Percentiles rank a stretch among this genome's conserved stretches.
Conservation (phyloP, 2,329 filamentous ascomycete genomes). For the Thelonectria olida region DNA sequence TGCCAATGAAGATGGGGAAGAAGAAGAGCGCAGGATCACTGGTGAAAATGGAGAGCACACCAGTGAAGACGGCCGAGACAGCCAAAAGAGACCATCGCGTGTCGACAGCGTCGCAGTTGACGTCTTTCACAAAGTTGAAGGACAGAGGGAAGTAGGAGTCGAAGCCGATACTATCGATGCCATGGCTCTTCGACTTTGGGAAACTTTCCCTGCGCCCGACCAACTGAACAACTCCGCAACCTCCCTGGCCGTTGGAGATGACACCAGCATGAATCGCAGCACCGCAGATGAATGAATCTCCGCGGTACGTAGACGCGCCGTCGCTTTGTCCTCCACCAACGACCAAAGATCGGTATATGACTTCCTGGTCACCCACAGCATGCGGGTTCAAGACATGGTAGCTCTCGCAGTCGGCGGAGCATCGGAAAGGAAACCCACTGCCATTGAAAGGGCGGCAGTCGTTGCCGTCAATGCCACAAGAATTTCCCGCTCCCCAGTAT, state of each 20-base stretch:
- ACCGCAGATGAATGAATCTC: constrained; percentile 88
- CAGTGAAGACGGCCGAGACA: constrained; percentile 82
- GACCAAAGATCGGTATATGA: constrained; percentile 72
- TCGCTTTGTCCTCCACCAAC: constrained; percentile 66
- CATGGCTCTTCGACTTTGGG: constrained; percentile 71
- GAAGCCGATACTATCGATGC: constrained; percentile 81
- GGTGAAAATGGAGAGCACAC: constrained; percentile 82
- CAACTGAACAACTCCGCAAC: constrained; percentile 82
- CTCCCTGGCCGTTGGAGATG: constrained; percentile 75
- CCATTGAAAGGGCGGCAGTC: constrained; percentile 79
- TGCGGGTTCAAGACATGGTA: constrained; percentile 75
- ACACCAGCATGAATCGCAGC: constrained; percentile 86
- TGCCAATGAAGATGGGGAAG: constrained; percentile 80
- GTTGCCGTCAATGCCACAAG: constrained; percentile 78
- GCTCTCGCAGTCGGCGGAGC: constrained; percentile 75
- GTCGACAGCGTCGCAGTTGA: constrained; percentile 77
- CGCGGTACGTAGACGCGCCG: constrained; percentile 74
- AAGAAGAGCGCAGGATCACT: constrained; percentile 84
- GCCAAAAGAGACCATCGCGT: constrained; percentile 85
- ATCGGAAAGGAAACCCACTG: constrained; percentile 76
- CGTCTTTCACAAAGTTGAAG: constrained; percentile 76
- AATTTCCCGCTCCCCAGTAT: constrained; percentile 77
- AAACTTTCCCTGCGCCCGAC: constrained; percentile 75
- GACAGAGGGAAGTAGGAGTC: constrained; percentile 90
- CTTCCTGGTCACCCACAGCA: constrained; percentile 76